Conservation (phyloP, 1,284 basidiomycete genomes). For the Moniliophthora roreri region DNA sequence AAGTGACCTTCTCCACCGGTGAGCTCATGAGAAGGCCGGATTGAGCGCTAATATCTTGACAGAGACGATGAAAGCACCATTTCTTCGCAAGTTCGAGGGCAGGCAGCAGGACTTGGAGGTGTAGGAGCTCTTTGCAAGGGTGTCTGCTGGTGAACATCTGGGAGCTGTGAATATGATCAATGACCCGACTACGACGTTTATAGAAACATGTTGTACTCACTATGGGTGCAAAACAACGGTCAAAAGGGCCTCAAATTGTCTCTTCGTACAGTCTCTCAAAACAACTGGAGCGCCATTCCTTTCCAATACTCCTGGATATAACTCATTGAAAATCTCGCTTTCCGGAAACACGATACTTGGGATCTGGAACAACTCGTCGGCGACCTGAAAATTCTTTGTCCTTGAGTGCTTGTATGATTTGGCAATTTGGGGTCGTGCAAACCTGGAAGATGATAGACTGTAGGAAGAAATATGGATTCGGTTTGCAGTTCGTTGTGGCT, state of each 20-base stretch:
- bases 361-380: background rate
- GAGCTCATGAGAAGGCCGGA: background rate
- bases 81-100: conserved; percentile 1
- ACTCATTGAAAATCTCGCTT: background rate
- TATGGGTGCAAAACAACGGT: background rate
- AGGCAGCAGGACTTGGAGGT: background rate
- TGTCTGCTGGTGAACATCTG: background rate
- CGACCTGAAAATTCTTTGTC: background rate
- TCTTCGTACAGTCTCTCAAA: background rate
- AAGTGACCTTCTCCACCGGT: background rate
- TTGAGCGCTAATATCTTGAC: background rate
- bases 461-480: conserved; percentile 1
- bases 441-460: background rate
- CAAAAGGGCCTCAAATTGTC: background rate
- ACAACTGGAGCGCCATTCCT: background rate
- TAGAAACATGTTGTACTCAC: background rate
- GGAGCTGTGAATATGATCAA: background rate
- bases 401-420: no score
- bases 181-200: background rate
- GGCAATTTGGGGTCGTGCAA: no score
- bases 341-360: background rate
- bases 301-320: background rate
- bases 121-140: background rate
- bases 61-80: background rate
- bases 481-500: no score